Evolutionary conservation across 345 rosid genomes (phyloP), one percentile per base, ranked within the genome.

Genomic region (Litchi chinensis): DNA sequence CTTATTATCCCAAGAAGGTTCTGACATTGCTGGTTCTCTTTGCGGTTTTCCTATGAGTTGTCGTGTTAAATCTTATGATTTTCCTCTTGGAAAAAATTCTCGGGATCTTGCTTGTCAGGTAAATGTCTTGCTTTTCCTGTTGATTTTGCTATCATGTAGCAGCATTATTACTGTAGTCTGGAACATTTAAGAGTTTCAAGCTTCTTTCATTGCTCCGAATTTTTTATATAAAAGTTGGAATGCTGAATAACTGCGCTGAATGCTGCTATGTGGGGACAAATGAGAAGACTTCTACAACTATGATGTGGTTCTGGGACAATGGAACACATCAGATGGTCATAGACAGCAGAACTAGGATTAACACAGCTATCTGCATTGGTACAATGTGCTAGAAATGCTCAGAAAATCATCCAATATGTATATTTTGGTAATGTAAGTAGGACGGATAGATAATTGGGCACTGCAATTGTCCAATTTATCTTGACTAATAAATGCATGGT

Each of bases 91-190:
- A 48, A 93, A 89, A 85, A 87, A 79, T 83, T 80, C 91, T 0
- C 88, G 93, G 56, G 98, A 93, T 90, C 93, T 95, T 79, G 97
- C 96, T 83, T 95, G 99, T 85, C 99, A 95, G 97, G 99, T 95
- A 77, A 18, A 15, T 74, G 64, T 76, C 37, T 76, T 73, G 28
- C 46, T 32, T 59, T 68, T 59, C 15, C 43, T 74, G 67, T 40
- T 62, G 43, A 5, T 21, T 18, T 44, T 57, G 44, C 16, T 48
- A 11, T 41, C 66, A 11, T 43, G 21, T 7, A 22, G 56, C 46
- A 74, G 78, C 28, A 76, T 32, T 64, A 9, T 82, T 7, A 37
- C 63, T 43, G 12, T 9, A 74, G 60, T 74, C 43, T 68, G 43
- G 73, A 46, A 43, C 65, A 57, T 32, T 16, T 22, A 28, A 48